These are phyloP conservation scores for Fusarium sp. DNA, from an alignment of 2,329 filamentous ascomycete species.

Conservation along the genomic window DNA sequence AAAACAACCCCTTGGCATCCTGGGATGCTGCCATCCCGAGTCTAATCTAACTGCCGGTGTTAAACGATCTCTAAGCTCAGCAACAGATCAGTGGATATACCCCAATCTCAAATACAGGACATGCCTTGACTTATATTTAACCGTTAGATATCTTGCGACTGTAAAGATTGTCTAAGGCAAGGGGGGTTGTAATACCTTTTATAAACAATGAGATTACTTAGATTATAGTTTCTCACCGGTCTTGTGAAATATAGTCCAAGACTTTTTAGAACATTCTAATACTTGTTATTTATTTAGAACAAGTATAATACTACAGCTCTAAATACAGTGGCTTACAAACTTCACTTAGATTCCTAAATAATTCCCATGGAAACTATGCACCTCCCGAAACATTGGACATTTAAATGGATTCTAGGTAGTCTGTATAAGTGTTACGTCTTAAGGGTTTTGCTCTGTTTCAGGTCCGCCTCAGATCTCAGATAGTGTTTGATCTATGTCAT, in stretches of 20 bases:
- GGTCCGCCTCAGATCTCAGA: constrained; percentile 29
- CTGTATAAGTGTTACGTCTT: constrained; percentile 3
- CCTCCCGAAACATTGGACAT: neutral
- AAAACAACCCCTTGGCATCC: constrained; percentile 32
- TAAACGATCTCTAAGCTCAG: constrained; percentile 11
- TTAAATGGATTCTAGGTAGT: neutral
- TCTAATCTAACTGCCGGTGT: neutral
- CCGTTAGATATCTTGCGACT: no score
- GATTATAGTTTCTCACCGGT: no score
- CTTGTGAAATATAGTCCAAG: no score
- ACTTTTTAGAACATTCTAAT: no score
- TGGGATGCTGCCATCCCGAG: constrained; percentile 5
- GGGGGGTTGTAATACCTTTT: no score
- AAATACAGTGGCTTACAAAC: no score
- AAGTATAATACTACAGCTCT: no score
- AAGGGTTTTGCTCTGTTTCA: constrained; percentile 26
- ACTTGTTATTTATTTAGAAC: no score
- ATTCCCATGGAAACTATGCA: neutral
- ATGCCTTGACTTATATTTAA: no score
- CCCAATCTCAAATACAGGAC: neutral
- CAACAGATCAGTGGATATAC: neutral
- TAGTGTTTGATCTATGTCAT: constrained; percentile 30
- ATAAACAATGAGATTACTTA: no score
- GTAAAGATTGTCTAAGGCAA: no score
- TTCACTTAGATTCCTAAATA: no score